A percentile compares a stretch with the other conserved stretches of the same genome.
Conservation (phyloP, 2,329 filamentous ascomycete genomes). For the Amauroascus verrucosus region DNA sequence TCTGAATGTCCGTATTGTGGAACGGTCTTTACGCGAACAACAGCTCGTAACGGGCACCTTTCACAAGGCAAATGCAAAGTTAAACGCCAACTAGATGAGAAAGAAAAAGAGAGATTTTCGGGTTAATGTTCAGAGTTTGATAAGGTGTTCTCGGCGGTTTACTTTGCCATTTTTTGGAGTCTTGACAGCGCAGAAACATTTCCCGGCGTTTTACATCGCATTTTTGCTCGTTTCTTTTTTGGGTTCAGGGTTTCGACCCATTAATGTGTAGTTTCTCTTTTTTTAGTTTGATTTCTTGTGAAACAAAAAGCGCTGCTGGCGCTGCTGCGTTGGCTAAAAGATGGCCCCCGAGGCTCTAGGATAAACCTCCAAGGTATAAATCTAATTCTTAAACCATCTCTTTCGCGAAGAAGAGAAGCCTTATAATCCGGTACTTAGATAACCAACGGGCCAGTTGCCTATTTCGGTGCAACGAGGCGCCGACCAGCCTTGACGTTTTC, state of each 20-base stretch:
- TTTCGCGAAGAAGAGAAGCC: no score
- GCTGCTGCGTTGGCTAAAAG: no score
- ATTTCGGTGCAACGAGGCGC: no score
- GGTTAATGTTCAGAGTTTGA: neutral
- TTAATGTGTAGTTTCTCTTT: neutral
- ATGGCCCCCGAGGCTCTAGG: no score
- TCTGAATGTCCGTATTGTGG: constrained; percentile 83
- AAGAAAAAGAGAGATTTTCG: neutral
- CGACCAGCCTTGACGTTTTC: no score
- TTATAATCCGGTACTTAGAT: no score
- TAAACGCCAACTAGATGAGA: constrained; percentile 11
- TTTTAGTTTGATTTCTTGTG: neutral
- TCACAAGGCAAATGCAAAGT: constrained; percentile 85
- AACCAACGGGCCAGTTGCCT: no score
- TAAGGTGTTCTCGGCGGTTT: neutral
- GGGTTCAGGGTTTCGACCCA: no score
- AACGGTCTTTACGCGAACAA: constrained; percentile 83
- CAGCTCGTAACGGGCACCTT: constrained; percentile 76
- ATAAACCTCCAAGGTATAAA: no score
- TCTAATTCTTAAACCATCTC: no score
- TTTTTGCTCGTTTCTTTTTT: neutral
- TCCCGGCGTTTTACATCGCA: neutral
- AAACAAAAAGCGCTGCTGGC: neutral
- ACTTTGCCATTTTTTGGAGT: neutral
- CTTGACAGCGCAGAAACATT: neutral